Conservation (phyloP, 2,329 filamentous ascomycete genomes). For the Sporothrix dimorphospora region DNA sequence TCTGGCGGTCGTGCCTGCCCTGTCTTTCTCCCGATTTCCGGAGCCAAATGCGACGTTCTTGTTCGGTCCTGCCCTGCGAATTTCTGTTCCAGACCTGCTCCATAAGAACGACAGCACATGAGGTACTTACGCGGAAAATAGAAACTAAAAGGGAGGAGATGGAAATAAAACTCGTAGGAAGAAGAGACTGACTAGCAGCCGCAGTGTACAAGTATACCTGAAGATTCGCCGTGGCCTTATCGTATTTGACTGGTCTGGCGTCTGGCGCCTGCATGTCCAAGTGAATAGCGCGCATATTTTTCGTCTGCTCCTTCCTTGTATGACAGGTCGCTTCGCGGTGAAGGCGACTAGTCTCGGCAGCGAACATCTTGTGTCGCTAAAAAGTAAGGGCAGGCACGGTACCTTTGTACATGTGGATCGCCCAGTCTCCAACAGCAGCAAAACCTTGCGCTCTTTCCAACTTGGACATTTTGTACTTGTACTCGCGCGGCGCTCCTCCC, state of each 20-base stretch:
- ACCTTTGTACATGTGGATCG: background rate
- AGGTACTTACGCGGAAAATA: background rate
- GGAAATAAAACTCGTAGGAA: background rate
- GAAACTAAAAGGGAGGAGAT: background rate
- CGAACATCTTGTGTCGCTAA: background rate
- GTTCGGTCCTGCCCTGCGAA: constrained; percentile 11
- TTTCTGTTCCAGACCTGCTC: background rate
- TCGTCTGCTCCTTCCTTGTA: background rate
- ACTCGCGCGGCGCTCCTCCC: background rate
- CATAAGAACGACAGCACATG: background rate
- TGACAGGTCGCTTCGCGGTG: background rate
- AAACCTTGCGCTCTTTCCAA: background rate
- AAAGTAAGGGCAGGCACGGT: background rate
- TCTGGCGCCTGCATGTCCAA: background rate
- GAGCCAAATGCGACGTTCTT: background rate
- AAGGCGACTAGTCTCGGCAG: background rate
- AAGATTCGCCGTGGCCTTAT: background rate
- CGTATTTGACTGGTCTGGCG: background rate
- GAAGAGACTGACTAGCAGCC: too few species aligned
- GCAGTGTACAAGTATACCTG: too few species aligned
- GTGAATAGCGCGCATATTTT: background rate
- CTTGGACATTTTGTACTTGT: background rate
- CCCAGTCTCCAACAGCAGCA: background rate
- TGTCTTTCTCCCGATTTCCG: background rate
- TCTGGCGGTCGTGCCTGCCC: background rate